Evolutionary conservation across 1,284 basidiomycete genomes (phyloP), one percentile per base, ranked within the genome.

Genomic region (Apiotrichum veenhuisii): DNA sequence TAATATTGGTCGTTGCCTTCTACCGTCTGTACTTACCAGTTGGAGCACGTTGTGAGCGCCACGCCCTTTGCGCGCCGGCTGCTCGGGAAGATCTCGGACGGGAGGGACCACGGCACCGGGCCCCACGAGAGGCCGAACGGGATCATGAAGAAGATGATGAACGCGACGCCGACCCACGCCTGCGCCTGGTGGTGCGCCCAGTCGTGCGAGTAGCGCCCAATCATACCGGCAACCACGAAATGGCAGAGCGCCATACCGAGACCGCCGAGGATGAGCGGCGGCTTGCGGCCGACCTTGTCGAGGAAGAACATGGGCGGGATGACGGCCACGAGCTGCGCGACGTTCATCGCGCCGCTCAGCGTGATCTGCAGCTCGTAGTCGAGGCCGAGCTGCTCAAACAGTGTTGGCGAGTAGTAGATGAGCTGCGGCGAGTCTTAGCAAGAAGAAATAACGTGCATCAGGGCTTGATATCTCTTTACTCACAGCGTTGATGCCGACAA

Each of bases 251-350:
- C 38, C 36, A 54, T 57, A 10, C 58, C 58, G 14, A 51, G 17
- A 1, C 65, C 57, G 0, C 69, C 68, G 37, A 41, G 46, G 22
- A 77, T 58, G 23, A 77, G 63, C 9, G 71, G 64, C 5, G 66
- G 67, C 15, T 64, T 61, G n/a, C 77, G 69, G 40, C 77, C 77
- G 5, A 76, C 51, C 2, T 64, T 59, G 62, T 79, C 77, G 41
- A 77, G 63, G 54, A 72, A 68, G 59, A 77, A 55, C 42, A 78
- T 55, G 11, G 71, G 59, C 17, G 65, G 56, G 26, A 67, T 36
- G 7, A 67, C 68, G 46, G 72, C 76, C 57, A 75, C 71, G 11
- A 62, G 57, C 47, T 74, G 66, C n/a, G 64, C 55, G 27, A 74
- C 56, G 56, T 76, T 76, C 49, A 73, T 71, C 26, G 74, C 63